phyloP scores from a whole-genome alignment of 495 filamentous ascomycete genomes.

The Penicillium argentinense region DNA sequence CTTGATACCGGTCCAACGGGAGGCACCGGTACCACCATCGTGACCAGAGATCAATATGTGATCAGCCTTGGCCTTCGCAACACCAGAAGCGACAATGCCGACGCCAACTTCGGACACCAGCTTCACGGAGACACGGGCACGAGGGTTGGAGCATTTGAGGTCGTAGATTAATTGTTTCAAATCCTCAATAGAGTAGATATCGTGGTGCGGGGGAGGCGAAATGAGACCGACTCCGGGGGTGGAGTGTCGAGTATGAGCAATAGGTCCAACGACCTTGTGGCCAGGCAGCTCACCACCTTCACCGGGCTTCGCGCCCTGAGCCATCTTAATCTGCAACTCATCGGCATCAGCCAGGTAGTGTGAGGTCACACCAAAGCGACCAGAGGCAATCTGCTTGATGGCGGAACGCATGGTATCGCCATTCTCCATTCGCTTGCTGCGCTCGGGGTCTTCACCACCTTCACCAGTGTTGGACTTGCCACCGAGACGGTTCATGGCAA shows the following conservation, averaged over 20 bases:
- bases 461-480: slow-evolving; percentile 99
- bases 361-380: slow-evolving; percentile 96
- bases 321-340: slow-evolving; percentile 99
- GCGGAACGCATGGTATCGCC: slow-evolving; percentile 98
- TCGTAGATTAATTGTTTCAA: slow-evolving; percentile 99
- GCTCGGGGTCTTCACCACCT: slow-evolving; percentile 95
- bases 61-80: slow-evolving; percentile 97
- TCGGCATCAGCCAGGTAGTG: slow-evolving; percentile 98
- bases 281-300: slow-evolving; percentile 98
- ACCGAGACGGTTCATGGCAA: slow-evolving; percentile 97
- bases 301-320: slow-evolving; percentile 97
- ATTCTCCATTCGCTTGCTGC: slow-evolving; percentile 82
- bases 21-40: slow-evolving; percentile 97
- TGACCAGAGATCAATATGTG: slow-evolving; percentile 98
- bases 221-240: slow-evolving; percentile 98
- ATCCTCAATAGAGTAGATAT: slow-evolving; percentile 99
- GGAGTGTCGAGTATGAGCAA: slow-evolving; percentile 96
- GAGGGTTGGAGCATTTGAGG: slow-evolving; percentile 95
- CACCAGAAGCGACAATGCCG: slow-evolving; percentile 96
- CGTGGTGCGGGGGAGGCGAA: slow-evolving; percentile 97
- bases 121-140: slow-evolving; percentile 95
- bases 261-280: slow-evolving; percentile 96
- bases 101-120: slow-evolving; percentile 98
- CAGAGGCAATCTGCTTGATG: slow-evolving; percentile 98
- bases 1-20: slow-evolving; percentile 99